Conservation (phyloP, 352 stramenopile genomes). For the Phytophthora macrochlamydospora region DNA sequence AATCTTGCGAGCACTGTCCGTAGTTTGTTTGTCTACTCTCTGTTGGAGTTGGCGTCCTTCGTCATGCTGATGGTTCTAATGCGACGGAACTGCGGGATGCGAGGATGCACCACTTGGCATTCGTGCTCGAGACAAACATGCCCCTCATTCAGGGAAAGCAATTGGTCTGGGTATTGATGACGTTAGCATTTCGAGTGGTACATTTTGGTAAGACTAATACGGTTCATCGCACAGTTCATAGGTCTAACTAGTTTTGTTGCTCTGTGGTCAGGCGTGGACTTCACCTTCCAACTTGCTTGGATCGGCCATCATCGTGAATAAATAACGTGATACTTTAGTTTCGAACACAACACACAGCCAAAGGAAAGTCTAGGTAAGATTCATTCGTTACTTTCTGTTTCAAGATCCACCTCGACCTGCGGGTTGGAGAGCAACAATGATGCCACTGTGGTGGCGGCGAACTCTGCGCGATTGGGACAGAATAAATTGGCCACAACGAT, state of each 20-base stretch:
- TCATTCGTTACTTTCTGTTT: too few relatives aligned
- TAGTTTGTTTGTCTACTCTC: constrained; percentile 16
- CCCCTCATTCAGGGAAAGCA: constrained; percentile 33
- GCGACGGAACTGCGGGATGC: constrained; percentile 4
- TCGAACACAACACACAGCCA: too few relatives aligned
- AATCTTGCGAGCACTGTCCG: not conserved
- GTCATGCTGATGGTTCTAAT: constrained; percentile 5
- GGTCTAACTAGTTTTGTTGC: not conserved
- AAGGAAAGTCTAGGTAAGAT: too few relatives aligned
- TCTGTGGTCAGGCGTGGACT: constrained; percentile 4
- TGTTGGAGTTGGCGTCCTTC: constrained; percentile 25
- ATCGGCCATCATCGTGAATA: not conserved
- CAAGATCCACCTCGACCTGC: too few relatives aligned
- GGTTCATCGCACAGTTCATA: not conserved
- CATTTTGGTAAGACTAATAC: constrained; percentile 11
- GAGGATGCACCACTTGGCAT: constrained; percentile 31
- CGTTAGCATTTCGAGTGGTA: constrained; percentile 4
- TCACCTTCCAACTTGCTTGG: constrained; percentile 11
- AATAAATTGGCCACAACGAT: too few relatives aligned
- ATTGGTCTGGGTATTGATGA: constrained; percentile 33
- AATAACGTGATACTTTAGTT: too few relatives aligned
- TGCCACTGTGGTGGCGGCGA: too few relatives aligned
- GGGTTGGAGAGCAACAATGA: too few relatives aligned
- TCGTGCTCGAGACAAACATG: constrained; percentile 41
- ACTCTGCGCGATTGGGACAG: too few relatives aligned